These are phyloP conservation scores for Boletales sp. DNA, from an alignment of 768 basidiomycete genomes.

Conservation along the genomic window DNA sequence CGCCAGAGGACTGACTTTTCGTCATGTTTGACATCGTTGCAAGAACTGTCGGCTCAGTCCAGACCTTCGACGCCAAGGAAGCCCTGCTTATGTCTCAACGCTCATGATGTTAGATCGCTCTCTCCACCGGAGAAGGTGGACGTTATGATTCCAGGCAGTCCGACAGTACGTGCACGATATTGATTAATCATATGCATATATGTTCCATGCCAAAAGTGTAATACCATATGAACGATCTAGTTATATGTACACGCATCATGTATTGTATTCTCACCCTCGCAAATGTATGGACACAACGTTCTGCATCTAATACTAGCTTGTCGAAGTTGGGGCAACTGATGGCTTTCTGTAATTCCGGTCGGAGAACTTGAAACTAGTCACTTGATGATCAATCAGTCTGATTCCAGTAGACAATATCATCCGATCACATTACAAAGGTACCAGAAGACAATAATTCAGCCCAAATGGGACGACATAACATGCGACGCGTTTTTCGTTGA, in stretches of 20 bases:
- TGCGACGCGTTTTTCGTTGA: too few relatives aligned
- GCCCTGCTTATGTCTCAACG: constrained; percentile 5
- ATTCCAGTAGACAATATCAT: too few relatives aligned
- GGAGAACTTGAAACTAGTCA: too few relatives aligned
- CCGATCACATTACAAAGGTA: too few relatives aligned
- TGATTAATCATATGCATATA: constrained; percentile 9
- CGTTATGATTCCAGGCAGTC: constrained; percentile 19
- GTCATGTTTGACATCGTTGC: constrained; percentile 15
- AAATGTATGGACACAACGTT: too few relatives aligned
- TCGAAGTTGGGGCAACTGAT: too few relatives aligned
- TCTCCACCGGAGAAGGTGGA: constrained; percentile 9
- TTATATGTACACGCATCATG: constrained; percentile 14
- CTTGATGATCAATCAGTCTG: too few relatives aligned
- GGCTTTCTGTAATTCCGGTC: too few relatives aligned
- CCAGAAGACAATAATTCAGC: too few relatives aligned
- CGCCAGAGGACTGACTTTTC: constrained; percentile 9
- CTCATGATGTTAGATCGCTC: neutral
- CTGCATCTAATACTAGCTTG: too few relatives aligned
- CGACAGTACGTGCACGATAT: constrained; percentile 16
- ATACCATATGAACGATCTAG: constrained; percentile 6
- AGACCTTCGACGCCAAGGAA: constrained; percentile 5
- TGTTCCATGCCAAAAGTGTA: constrained; percentile 8
- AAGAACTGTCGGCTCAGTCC: constrained; percentile 20
- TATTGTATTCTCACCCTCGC: neutral
- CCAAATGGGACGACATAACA: too few relatives aligned